Conservation (phyloP, 805 yeast genomes). For the Ogataea angusta region DNA sequence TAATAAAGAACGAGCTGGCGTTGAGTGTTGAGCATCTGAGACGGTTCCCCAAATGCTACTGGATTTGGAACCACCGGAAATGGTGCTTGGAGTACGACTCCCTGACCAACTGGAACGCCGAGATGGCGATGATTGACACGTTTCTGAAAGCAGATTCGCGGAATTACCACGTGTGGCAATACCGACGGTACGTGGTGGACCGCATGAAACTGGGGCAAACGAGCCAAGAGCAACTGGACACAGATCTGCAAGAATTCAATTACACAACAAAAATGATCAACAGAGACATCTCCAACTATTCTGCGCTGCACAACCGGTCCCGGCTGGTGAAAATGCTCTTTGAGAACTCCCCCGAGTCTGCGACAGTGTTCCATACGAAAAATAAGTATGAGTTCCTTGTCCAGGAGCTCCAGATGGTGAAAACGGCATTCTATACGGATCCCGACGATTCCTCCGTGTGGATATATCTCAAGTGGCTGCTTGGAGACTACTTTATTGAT, state of each 20-base stretch:
- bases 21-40: conserved; percentile 59
- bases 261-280: conserved; percentile 79
- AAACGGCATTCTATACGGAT: conserved; percentile 86
- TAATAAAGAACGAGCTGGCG: conserved; percentile 54
- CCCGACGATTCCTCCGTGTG: conserved; percentile 93
- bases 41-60: conserved; percentile 81
- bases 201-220: conserved; percentile 22
- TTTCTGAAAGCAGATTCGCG: conserved; percentile 72
- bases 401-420: conserved; percentile 64
- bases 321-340: conserved; percentile 59
- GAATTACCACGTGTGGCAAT: conserved; percentile 96
- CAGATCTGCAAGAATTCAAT: conserved; percentile 54
- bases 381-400: conserved; percentile 34
- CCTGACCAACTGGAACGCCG: conserved; percentile 62
- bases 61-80: conserved; percentile 93
- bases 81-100: conserved; percentile 67
- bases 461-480: conserved; percentile 83
- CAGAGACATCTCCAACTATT: conserved; percentile 82
- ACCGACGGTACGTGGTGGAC: conserved; percentile 68
- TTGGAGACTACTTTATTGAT: conserved; percentile 41
- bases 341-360: conserved; percentile 20
- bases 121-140: conserved; percentile 64
- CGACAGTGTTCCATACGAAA: conserved; percentile 15
- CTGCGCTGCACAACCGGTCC: conserved; percentile 93
- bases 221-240: conserved; percentile 9